A percentile compares a stretch with the other conserved stretches of the same genome.
phyloP scores from a whole-genome alignment of 2,329 filamentous ascomycete species.

The Colletotrichum kahawae region DNA sequence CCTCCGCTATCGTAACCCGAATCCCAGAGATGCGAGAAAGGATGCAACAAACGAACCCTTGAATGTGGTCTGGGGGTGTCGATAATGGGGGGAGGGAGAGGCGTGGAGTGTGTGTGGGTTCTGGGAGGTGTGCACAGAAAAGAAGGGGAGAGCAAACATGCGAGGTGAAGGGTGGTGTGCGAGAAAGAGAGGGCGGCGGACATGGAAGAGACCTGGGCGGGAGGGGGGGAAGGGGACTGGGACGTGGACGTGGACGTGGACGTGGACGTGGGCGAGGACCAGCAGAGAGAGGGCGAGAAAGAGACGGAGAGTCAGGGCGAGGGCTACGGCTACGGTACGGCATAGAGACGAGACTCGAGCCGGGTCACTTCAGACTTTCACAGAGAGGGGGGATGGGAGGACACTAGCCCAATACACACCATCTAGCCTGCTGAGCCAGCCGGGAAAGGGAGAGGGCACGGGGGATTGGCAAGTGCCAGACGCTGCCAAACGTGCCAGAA shows the following conservation, averaged over 20 bases:
- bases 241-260: background rate
- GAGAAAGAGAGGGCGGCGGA: constrained; percentile 17
- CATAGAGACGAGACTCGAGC: background rate
- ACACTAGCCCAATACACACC: background rate
- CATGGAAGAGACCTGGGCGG: constrained; percentile 23
- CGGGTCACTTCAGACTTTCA: background rate
- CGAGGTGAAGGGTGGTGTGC: constrained; percentile 25
- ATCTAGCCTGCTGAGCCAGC: background rate
- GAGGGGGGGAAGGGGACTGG: constrained; percentile 5
- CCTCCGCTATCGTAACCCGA: constrained; percentile 21
- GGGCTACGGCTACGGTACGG: background rate
- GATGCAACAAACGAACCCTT: constrained; percentile 25
- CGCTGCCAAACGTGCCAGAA: background rate
- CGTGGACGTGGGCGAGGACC: background rate
- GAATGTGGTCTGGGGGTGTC: constrained; percentile 39
- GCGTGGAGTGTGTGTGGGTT: constrained; percentile 39
- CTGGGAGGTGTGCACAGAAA: constrained; percentile 30
- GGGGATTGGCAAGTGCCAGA: background rate
- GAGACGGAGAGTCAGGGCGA: background rate
- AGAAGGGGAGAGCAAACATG: constrained; percentile 27
- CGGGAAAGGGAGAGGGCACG: constrained; percentile 10
- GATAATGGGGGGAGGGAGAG: constrained; percentile 44
- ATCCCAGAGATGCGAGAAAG: constrained; percentile 20
- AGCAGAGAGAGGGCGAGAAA: background rate
- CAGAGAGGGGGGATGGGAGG: background rate